Evolutionary conservation across 345 rosid species (phyloP), one percentile per base, ranked within the genome.

Genomic region (Linum tenue): DNA sequence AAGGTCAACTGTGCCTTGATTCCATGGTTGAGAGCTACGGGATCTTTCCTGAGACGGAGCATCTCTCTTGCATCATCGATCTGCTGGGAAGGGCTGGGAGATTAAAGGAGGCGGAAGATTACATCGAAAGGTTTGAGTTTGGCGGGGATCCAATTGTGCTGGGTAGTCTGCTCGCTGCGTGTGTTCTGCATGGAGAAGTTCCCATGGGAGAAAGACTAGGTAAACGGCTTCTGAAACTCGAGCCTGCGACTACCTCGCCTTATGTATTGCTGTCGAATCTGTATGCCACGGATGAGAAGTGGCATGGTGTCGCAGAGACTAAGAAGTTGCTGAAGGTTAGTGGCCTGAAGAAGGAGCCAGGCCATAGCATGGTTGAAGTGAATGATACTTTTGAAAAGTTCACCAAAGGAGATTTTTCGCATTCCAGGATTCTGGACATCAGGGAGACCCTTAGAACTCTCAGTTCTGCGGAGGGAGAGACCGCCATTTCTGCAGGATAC

Each of bases 41-140:
- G 42, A 77, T 87, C 65, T 56, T 76, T 55, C 85, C 90, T 59
- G 70, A 78, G 35, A 56, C 78, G 44, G 86, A 84, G 60, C 90
- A 84, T 75, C 78, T 84, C 73, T 76, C 88, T 56, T 78, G 90
- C 74, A 79, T 87, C 39, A 71, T 85, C 35, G 90, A 85, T 76
- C 53, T 87, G 76, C 64, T 84, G 69, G 92, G 92, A 69, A 76
- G 92, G 42, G 84, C 86, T 15, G 90, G 92, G 60, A 81, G 80
- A 78, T 67, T 87, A 62, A 35, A 11, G 0, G 76, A 83, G 63
- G 92, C 90, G 48, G 82, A 80, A 67, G 80, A 77, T 53, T 72
- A 78, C 72, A 50, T 76, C 44, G 71, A 63, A 63, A 79, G 61
- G 53, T 72, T 38, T 63, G 71, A 70, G 22, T 85, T 69, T n/a